Evolutionary conservation across 345 rosid species (phyloP).

Genomic region (Gynandropsis gynandra): DNA sequence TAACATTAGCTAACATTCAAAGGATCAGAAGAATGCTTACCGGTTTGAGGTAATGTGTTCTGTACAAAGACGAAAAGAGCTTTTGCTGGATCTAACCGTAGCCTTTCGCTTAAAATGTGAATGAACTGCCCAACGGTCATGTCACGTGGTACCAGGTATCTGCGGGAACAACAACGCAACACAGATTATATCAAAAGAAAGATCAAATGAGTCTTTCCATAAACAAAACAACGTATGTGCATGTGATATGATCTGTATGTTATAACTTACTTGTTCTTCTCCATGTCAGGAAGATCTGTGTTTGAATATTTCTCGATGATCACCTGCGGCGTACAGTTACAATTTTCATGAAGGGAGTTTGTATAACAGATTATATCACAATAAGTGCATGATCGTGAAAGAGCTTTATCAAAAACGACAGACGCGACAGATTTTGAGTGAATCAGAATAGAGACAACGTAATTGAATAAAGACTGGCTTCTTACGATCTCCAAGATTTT

Average conservation of each 20-base stretch:
- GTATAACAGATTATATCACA: no score
- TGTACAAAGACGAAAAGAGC: constrained; percentile 58
- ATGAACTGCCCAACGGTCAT: constrained; percentile 80
- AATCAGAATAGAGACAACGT: no score
- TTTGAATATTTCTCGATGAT: constrained; percentile 59
- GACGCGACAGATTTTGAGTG: no score
- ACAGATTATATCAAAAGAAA: not conserved
- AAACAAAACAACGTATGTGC: not conserved
- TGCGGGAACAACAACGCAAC: not conserved
- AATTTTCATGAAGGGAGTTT: no score
- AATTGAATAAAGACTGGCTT: no score
- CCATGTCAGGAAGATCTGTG: constrained; percentile 68
- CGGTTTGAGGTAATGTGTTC: constrained; percentile 72
- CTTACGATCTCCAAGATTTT: no score
- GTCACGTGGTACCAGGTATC: constrained; percentile 62
- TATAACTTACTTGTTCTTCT: constrained; percentile 54
- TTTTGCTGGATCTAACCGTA: constrained; percentile 48
- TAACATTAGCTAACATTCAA: no score
- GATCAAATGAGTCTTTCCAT: not conserved
- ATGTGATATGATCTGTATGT: not conserved
- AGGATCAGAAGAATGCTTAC: constrained; percentile 18
- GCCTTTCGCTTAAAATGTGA: constrained; percentile 52
- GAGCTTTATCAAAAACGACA: no score
- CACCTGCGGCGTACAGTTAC: constrained; percentile 31
- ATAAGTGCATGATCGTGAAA: no score